phyloP scores from a whole-genome alignment of 306 rosid genomes.

The Prinsepia uniflora region DNA sequence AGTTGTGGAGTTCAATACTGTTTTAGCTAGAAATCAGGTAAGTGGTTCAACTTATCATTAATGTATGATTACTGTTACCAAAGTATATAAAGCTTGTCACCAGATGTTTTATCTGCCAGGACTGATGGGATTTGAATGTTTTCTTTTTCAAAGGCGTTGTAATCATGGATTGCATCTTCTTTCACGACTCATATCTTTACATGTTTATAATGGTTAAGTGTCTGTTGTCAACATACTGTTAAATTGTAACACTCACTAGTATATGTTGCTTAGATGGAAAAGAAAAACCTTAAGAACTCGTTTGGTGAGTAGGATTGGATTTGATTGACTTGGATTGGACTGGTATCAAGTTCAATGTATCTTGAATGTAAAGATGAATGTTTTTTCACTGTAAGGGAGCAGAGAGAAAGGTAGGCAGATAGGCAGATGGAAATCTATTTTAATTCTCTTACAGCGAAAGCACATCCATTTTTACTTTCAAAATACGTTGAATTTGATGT shows the following conservation, averaged over 20 bases:
- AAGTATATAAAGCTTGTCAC: background rate
- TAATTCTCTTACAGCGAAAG: no score
- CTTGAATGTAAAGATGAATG: no score
- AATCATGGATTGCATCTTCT: background rate
- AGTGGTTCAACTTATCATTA: background rate
- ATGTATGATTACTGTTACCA: constrained; percentile 14
- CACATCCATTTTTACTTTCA: no score
- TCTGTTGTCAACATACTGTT: background rate
- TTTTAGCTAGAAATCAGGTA: background rate
- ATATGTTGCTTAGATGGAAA: background rate
- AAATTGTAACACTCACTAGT: background rate
- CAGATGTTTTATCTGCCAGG: background rate
- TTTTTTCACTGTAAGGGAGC: no score
- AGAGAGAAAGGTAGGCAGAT: no score
- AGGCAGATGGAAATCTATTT: no score
- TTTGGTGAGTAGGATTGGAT: no score
- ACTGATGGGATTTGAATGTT: background rate
- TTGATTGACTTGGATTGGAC: no score
- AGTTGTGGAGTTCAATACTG: background rate
- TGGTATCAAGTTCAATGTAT: no score
- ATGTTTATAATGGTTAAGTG: background rate
- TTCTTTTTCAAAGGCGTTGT: background rate
- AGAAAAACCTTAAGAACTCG: background rate
- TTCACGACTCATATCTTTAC: background rate
- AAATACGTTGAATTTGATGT: no score